Conservation (phyloP, 2,329 filamentous ascomycete genomes). For the Fusarium secorum region DNA sequence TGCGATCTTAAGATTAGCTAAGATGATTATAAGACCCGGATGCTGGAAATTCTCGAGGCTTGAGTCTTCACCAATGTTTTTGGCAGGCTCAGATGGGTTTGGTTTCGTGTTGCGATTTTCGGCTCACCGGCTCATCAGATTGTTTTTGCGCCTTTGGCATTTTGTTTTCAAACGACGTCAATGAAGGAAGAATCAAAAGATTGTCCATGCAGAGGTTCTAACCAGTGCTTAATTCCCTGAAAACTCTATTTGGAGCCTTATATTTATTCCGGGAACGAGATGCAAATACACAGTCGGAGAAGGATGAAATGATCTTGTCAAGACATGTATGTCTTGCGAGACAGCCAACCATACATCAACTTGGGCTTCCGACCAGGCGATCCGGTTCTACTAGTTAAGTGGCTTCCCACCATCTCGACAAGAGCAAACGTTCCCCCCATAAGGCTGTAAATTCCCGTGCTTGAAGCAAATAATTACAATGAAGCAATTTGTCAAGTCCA, state of each 20-base stretch:
- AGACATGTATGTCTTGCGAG: background rate
- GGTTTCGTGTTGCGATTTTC: too few species aligned
- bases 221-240: too few species aligned
- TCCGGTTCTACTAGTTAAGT: background rate
- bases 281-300: background rate
- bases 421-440: background rate
- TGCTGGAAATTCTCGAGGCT: background rate
- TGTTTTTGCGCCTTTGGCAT: accelerated
- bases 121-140: too few species aligned
- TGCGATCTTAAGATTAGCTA: background rate
- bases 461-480: too few species aligned
- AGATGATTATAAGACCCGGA: background rate
- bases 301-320: background rate
- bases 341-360: background rate
- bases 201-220: too few species aligned
- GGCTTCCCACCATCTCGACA: background rate
- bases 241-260: too few species aligned
- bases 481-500: background rate
- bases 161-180: background rate
- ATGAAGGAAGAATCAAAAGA: background rate
- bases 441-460: background rate
- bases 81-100: background rate
- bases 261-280: background rate
- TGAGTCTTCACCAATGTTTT: background rate
- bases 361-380: too few species aligned